Evolutionary conservation across 2,329 filamentous ascomycete genomes (phyloP), one percentile per base, ranked within the genome.

Genomic region (Fusarium nygamai): DNA sequence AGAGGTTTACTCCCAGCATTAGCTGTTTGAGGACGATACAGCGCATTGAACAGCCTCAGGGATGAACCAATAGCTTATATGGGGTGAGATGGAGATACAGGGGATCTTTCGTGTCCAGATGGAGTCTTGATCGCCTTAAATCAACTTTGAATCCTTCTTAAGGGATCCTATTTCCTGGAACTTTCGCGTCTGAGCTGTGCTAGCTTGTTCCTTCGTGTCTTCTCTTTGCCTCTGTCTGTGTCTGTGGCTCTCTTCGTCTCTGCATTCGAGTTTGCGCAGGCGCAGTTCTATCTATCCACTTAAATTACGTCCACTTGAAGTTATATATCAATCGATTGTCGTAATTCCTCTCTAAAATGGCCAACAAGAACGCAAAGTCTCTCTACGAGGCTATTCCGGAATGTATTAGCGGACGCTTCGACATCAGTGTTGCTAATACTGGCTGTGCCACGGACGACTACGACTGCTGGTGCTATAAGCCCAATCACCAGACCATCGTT

Each of bases 401-500:
- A 31, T 78, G 76, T 34, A 65, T 72, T 24, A 62, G 58, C 10
- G 66, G 65, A 22, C 78, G 76, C 50, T 78, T 78, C 50, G 41
- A 78, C 20, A 76, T 76, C 39, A 70, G 69, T 27, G 68, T 78
- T 33, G 76, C 75, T 12, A 63, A 69, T 5, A 78, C 76, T 17
- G 75, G 76, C 20, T 78, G 76, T 44, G 62, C 50, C 31, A 54
- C 69, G 5, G 31, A 53, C n/a, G 74, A 78, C 58, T 78, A 74
- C 53, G 72, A 78, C 53, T 78, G 76, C 46, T 78, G 74, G 69
- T 78, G 76, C 47, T 78, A 78, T 27, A 67, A 67, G 12, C 64
- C 70, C 19, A 78, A 78, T 24, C 76, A 78, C 16, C 71, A 78
- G 43, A 78, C 61, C 6, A 38, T 78, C 31, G 76, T 78, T 39